Conservation (phyloP, 148 eudicot species). For the Fagopyrum homotropicum region DNA sequence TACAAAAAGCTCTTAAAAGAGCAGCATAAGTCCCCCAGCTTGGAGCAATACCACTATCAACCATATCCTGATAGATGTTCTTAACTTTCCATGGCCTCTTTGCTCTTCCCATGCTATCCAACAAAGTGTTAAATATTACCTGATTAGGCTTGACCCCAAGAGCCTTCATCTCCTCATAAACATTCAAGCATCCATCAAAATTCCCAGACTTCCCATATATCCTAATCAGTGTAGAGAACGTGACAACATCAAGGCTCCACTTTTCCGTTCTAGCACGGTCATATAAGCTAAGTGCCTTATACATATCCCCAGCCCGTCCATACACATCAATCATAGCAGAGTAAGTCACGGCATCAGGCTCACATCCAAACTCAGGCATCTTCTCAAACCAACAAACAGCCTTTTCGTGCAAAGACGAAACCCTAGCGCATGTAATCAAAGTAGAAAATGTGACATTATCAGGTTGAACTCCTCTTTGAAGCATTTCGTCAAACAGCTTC, state of each 20-base stretch:
- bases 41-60: conserved; percentile 40
- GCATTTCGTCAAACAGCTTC: conserved; percentile 67
- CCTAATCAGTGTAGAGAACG: conserved; percentile 64
- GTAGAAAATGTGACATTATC: conserved; percentile 85
- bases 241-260: conserved; percentile 64
- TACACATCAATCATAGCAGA: conserved; percentile 83
- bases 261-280: conserved; percentile 68
- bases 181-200: conserved; percentile 90
- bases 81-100: conserved; percentile 91
- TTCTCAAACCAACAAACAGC: conserved; percentile 88
- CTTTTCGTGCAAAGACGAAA: conserved; percentile 42
- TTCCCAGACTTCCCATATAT: conserved; percentile 60
- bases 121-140: conserved; percentile 47
- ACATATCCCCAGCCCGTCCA: conserved; percentile 59
- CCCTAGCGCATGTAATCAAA: conserved; percentile 67
- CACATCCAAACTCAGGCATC: conserved; percentile 49
- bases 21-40: conserved; percentile 71
- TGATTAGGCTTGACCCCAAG: conserved; percentile 53
- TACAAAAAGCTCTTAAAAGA: conserved; percentile 60
- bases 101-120: conserved; percentile 89
- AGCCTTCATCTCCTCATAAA: conserved; percentile 91
- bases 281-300: conserved; percentile 62
- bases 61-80: conserved; percentile 55
- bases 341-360: conserved; percentile 66
- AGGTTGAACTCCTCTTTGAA: conserved; percentile 49